Evolutionary conservation across 148 eudicot species (phyloP), one percentile per base, ranked within the genome.

Genomic region (Chenopodium berlandieri): DNA sequence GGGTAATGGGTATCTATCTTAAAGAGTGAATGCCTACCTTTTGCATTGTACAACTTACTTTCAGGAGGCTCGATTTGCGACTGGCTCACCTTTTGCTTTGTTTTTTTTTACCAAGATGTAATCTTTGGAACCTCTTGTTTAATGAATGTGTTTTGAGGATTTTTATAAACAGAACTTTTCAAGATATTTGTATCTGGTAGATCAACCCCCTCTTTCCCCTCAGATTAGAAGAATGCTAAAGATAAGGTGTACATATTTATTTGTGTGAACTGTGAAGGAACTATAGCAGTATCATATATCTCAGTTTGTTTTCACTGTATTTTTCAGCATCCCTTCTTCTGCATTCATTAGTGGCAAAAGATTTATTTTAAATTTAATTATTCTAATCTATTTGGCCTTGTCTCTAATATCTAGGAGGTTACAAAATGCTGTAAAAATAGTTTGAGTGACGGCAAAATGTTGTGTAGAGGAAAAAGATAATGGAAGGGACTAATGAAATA

Each of bases 21-120:
- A 71, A 20, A 62, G 77, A 79, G 68, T 40, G 69, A 56, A 58
- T 37, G 69, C 71, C 76, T 79, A 48, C 76, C 68, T 74, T 50
- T 48, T 74, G 60, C 76, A 25, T n/a, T 50, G 76, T 74, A 72
- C 70, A 60, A 58, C 73, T 31, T 62, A 58, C 73, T 50, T 62
- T 50, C 27, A 37, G 76, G 54, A 71, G 76, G 77, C 77, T 71
- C 13, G 81, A 34, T 71, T 12, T 80, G 76, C 63, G 56, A n/a
- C 52, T 54, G 19, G 75, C 12, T 56, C 13, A 31, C 37, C 14
- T 32, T 37, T n/a, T 71, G 9, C 10, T 50, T 44, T 72, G 22
- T 31, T 72, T 56, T 23, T 31, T 23, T 32, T 12, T 64, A 16
- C 19, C 20, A 23, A 40, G 20, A n/a, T 71, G 76, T 72, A 80